Conservation (phyloP, 192 early-diverging fungal species). For the Phlyctochytrium bullatum region DNA sequence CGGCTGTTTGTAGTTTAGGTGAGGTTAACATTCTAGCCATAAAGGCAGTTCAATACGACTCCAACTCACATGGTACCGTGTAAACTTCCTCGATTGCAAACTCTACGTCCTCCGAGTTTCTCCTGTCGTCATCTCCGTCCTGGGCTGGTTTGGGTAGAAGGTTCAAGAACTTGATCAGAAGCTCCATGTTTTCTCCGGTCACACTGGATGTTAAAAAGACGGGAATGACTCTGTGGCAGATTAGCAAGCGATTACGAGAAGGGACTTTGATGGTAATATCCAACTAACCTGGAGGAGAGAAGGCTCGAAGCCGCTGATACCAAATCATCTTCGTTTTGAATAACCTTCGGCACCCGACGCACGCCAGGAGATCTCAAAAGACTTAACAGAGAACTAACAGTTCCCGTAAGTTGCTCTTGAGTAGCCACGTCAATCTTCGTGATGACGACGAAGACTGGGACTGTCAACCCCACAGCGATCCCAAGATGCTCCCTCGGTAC, state of each 20-base stretch:
- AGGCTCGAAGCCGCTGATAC: constrained; percentile 33
- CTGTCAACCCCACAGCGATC: constrained; percentile 67
- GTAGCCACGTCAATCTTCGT: constrained; percentile 75
- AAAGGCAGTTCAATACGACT: neutral
- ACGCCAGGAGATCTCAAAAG: constrained; percentile 46
- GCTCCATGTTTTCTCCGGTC: constrained; percentile 66
- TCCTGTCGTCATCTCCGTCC: constrained; percentile 20
- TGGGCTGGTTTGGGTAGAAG: constrained; percentile 63
- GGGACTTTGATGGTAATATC: constrained; percentile 1
- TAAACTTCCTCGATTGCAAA: constrained; percentile 87
- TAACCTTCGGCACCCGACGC: constrained; percentile 42
- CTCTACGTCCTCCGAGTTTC: constrained; percentile 24
- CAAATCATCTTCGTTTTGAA: constrained; percentile 46
- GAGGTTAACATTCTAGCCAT: neutral
- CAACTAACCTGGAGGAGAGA: constrained; percentile 23
- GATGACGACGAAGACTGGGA: constrained; percentile 80
- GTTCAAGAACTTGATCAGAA: constrained; percentile 67
- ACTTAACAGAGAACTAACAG: constrained; percentile 37
- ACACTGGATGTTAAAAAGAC: constrained; percentile 85
- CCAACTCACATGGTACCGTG: constrained; percentile 55
- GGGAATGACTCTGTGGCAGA: constrained; percentile 61
- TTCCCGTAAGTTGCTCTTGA: constrained; percentile 38
- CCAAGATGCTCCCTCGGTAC: constrained; percentile 78
- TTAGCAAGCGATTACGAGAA: too few species aligned
- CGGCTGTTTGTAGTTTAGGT: too few species aligned